Evolutionary conservation across 1,284 basidiomycete genomes (phyloP).

Genomic region (Cerrena zonata): DNA sequence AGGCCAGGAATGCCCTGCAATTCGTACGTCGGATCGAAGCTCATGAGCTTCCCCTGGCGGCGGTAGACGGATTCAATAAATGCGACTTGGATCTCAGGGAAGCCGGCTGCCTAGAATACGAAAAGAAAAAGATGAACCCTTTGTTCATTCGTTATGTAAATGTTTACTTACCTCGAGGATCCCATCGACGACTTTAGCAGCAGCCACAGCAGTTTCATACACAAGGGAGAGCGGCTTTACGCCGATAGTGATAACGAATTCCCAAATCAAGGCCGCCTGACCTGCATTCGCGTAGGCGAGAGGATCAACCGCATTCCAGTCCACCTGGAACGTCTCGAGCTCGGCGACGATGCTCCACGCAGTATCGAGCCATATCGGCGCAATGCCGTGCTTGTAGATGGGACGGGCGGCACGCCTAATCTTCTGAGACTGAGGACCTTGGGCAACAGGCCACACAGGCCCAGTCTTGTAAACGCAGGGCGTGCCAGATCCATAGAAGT

Average conservation of each 20-base stretch:
- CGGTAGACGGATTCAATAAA: conserved; percentile 19
- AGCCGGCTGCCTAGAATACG: conserved; percentile 19
- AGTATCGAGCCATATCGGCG: conserved; percentile 17
- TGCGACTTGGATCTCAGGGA: conserved; percentile 23
- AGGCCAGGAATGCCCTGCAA: conserved; percentile 23
- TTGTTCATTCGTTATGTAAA: too few relatives aligned
- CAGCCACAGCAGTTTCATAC: conserved; percentile 19
- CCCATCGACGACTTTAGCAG: conserved; percentile 14
- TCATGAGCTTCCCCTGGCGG: background rate
- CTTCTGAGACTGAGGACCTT: conserved; percentile 17
- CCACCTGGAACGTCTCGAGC: conserved; percentile 19
- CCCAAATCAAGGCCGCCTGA: conserved; percentile 15
- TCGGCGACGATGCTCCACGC: conserved; percentile 15
- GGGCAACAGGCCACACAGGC: conserved; percentile 3
- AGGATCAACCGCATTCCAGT: conserved; percentile 24
- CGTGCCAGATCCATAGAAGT: conserved; percentile 26
- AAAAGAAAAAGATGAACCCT: too few relatives aligned
- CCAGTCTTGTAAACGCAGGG: conserved; percentile 26
- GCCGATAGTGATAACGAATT: conserved; percentile 22
- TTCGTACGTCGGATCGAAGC: conserved; percentile 13
- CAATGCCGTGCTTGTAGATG: conserved; percentile 26
- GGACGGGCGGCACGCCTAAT: conserved; percentile 28
- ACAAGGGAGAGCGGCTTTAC: conserved; percentile 21
- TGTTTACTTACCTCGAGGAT: too few relatives aligned
- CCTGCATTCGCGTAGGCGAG: conserved; percentile 25